A percentile compares a stretch with the other conserved stretches of the same genome.
Conservation (phyloP, 768 basidiomycete species). For the Lentinula edodes region DNA sequence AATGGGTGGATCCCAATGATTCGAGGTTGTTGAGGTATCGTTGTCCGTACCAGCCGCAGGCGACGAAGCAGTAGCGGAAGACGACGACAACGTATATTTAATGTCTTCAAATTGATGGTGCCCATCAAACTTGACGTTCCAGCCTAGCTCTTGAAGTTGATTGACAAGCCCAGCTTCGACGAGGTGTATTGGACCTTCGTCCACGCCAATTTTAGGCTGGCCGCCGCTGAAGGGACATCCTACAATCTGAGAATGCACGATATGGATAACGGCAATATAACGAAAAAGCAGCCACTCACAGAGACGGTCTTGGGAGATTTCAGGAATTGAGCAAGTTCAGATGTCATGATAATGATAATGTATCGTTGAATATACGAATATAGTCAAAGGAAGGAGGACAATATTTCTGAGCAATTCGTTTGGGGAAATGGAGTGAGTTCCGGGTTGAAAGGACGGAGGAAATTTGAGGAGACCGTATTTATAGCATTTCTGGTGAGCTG, state of each 20-base stretch:
- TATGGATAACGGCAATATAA: neutral
- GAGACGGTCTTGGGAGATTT: constrained; percentile 69
- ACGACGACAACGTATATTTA: neutral
- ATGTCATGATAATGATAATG: neutral
- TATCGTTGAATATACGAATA: neutral
- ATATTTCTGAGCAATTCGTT: too few species aligned
- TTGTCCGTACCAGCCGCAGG: neutral
- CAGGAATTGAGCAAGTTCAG: constrained; percentile 39
- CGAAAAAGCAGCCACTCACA: constrained; percentile 41
- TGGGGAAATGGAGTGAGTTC: too few species aligned
- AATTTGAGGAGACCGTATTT: too few species aligned
- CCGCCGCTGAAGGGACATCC: constrained; percentile 85
- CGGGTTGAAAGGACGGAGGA: too few species aligned
- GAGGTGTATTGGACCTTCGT: constrained; percentile 83
- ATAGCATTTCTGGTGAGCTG: too few species aligned
- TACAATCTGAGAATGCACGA: constrained; percentile 55
- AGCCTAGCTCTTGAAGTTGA: constrained; percentile 76
- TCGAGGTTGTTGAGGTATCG: constrained; percentile 26
- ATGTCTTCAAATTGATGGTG: constrained; percentile 86
- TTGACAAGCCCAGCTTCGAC: constrained; percentile 79
- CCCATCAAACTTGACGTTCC: constrained; percentile 87
- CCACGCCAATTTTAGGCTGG: constrained; percentile 76
- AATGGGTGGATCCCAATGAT: constrained; percentile 63
- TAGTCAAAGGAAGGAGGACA: too few species aligned
- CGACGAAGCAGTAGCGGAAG: neutral